Evolutionary conservation across 2,329 filamentous ascomycete species (phyloP).

Genomic region (Beauveria sp.): DNA sequence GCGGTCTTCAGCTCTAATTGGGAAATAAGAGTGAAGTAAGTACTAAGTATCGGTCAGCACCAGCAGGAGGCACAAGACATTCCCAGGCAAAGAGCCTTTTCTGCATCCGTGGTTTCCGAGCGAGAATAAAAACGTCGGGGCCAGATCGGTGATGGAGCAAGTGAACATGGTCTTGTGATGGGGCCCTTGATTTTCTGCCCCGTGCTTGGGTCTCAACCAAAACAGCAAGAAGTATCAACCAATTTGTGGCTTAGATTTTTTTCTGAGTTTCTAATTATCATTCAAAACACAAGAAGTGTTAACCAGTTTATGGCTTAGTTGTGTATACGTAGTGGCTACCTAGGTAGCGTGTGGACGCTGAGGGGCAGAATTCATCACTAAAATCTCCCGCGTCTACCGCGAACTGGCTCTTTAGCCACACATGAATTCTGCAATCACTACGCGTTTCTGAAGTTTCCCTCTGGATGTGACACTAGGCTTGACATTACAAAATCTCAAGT

Average conservation of each 20-base stretch:
- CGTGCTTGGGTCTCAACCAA: neutral
- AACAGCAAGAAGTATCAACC: too few species aligned
- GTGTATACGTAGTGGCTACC: too few species aligned
- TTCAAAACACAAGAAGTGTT: too few species aligned
- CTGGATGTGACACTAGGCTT: neutral
- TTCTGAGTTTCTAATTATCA: too few species aligned
- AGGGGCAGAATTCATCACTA: too few species aligned
- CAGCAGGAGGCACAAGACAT: neutral
- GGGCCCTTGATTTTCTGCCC: neutral
- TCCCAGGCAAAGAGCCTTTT: neutral
- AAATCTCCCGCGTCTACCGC: too few species aligned
- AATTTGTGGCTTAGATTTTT: too few species aligned
- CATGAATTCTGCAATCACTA: too few species aligned
- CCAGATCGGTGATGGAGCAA: neutral
- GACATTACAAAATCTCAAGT: neutral
- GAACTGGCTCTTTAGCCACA: too few species aligned
- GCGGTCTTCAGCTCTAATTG: neutral
- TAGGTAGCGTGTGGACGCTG: too few species aligned
- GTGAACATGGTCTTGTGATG: slow-evolving; percentile 1
- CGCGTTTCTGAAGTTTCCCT: neutral
- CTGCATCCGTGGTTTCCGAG: slow-evolving; percentile 1
- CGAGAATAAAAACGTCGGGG: neutral
- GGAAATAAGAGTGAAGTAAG: neutral
- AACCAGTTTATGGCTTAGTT: too few species aligned
- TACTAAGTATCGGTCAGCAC: neutral